Evolutionary conservation across 169 alveolate species (phyloP), one percentile per base, ranked within the genome.

Genomic region (Plasmodium ovale): DNA sequence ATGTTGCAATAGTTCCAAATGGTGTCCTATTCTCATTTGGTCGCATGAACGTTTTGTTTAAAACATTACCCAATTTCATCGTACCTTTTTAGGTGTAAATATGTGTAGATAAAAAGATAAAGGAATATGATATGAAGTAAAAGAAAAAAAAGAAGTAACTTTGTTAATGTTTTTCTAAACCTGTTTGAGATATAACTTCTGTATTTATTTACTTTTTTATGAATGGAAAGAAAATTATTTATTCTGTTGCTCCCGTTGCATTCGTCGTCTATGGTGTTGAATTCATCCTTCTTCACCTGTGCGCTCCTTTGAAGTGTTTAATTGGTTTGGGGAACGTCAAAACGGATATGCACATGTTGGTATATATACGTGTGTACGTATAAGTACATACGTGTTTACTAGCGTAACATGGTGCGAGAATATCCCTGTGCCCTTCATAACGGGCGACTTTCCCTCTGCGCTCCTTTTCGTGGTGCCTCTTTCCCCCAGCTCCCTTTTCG

Each of bases 31-130:
- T n/a, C n/a, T n/a, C n/a, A n/a, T n/a, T n/a, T n/a, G n/a, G n/a
- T n/a, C n/a, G n/a, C n/a, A n/a, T n/a, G n/a, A n/a, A n/a, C n/a
- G n/a, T n/a, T n/a, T n/a, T n/a, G n/a, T n/a, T n/a, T n/a, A n/a
- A n/a, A n/a, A n/a, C n/a, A n/a, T n/a, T n/a, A n/a, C n/a, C n/a
- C n/a, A n/a, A n/a, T n/a, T n/a, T 35, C 14, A n/a, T 77, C 79
- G 2, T 51, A 44, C 14, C 56, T 62, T n/a, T 77, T 53, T 54
- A 44, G 68, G 10, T 49, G 51, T 42, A 77, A 62, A 68, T 77
- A 77, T 10, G 89, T 77, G 27, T 77, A 77, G 3, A 77, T 64
- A 49, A 31, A 77, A 25, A 77, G 79, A 14, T 42, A 77, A 64
- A 47, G 49, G n/a, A 79, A 64, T 21, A 79, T 79, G 82, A 79